A percentile compares a stretch with the other conserved stretches of the same genome.
Conservation (phyloP, 2,329 filamentous ascomycete species). For the Penicillium sclerotiorum region DNA sequence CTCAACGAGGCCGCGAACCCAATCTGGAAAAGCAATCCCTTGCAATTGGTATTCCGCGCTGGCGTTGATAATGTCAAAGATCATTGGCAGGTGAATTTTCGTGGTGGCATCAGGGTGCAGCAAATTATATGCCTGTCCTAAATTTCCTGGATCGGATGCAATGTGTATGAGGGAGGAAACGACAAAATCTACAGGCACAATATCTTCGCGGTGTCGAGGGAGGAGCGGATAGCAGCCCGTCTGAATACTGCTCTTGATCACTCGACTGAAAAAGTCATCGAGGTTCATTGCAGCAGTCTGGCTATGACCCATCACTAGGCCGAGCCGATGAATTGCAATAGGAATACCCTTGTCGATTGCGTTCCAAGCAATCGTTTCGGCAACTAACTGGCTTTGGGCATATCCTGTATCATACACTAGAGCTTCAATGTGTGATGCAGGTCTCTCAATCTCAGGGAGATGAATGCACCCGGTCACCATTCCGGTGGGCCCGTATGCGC, state of each 20-base stretch:
- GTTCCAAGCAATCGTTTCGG: constrained; percentile 21
- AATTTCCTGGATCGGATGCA: no score
- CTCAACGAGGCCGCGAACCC: no score
- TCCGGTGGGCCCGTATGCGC: constrained; percentile 16
- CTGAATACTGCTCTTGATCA: constrained; percentile 19
- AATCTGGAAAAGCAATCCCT: no score
- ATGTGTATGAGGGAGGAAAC: no score
- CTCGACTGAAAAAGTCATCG: constrained; percentile 18
- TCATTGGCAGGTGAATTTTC: no score
- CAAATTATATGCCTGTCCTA: no score
- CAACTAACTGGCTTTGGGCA: constrained; percentile 23
- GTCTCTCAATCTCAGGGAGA: constrained; percentile 12
- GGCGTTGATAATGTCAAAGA: no score
- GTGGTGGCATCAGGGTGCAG: no score
- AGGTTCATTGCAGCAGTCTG: constrained; percentile 17
- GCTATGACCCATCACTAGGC: constrained; percentile 20
- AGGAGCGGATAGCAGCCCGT: constrained; percentile 16
- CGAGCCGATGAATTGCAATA: constrained; percentile 21
- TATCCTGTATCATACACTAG: constrained; percentile 17
- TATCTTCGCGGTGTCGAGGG: constrained; percentile 11
- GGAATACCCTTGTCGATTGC: constrained; percentile 21
- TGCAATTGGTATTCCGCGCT: no score
- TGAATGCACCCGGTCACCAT: background rate
- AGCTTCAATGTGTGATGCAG: background rate
- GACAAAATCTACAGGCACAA: constrained; percentile 19